Conservation (phyloP, 2,329 filamentous ascomycete species). For the Colletotrichum chrysophilum region DNA sequence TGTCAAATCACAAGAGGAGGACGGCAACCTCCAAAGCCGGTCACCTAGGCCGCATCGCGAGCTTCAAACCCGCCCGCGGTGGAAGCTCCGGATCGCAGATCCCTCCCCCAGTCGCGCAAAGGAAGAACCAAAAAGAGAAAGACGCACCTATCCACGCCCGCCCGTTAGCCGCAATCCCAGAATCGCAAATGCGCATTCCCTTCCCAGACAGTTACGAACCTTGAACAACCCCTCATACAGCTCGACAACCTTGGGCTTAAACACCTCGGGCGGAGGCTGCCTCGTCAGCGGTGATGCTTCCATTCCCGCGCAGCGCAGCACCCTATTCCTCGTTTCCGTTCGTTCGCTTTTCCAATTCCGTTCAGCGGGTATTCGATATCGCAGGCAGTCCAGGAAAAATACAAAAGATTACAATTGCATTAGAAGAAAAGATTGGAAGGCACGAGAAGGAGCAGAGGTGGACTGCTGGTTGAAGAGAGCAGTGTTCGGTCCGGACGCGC, state of each 20-base stretch:
- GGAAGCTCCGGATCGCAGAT: not conserved
- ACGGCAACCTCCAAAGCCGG: not conserved
- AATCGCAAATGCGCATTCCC: not conserved
- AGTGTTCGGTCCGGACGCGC: not conserved
- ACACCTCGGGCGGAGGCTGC: constrained; percentile 86
- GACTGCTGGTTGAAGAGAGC: not conserved
- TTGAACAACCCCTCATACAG: constrained; percentile 88
- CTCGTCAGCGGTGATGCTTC: constrained; percentile 93
- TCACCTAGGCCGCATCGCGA: not conserved
- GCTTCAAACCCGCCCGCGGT: not conserved
- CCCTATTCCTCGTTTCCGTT: not conserved
- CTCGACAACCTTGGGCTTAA: constrained; percentile 92
- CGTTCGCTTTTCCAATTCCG: not conserved
- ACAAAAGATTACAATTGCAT: not conserved
- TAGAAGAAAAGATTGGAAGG: not conserved
- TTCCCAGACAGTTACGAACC: constrained; percentile 45
- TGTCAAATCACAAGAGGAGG: not conserved
- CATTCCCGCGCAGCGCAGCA: constrained; percentile 53
- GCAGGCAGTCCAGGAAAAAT: not conserved
- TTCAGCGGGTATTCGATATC: not conserved
- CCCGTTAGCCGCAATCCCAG: not conserved
- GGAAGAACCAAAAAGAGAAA: not conserved
- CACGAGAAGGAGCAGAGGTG: not conserved
- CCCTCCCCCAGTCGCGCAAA: not conserved
- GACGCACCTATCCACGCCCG: not conserved